Percentiles rank a stretch among this genome's conserved stretches.
Conservation (phyloP, 371 early-diverging fungal species). For the Saksenaea oblongispora region DNA sequence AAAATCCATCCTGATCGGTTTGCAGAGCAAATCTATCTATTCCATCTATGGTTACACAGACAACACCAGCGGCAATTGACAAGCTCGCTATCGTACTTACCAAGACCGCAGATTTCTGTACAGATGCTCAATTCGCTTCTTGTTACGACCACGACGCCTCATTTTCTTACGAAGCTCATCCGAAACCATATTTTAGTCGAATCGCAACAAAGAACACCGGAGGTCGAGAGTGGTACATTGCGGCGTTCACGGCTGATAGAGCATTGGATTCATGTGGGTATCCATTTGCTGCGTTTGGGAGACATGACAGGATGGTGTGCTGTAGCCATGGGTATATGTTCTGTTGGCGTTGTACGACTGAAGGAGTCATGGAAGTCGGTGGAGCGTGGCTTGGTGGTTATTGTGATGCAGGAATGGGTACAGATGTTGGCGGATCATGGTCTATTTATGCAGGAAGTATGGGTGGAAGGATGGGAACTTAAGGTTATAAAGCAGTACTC, state of each 20-base stretch:
- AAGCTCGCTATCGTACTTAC: slow-evolving; percentile 41
- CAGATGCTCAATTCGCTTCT: slow-evolving; percentile 48
- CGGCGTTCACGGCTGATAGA: slow-evolving; percentile 61
- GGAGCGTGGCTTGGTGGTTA: slow-evolving; percentile 44
- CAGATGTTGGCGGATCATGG: slow-evolving; percentile 55
- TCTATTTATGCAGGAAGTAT: slow-evolving; percentile 38
- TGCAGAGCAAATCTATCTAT: slow-evolving; percentile 73
- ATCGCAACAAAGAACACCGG: slow-evolving; percentile 48
- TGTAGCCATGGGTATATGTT: slow-evolving; percentile 73
- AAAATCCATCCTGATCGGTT: slow-evolving; percentile 61
- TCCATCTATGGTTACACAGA: slow-evolving; percentile 52
- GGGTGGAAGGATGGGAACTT: slow-evolving; percentile 32
- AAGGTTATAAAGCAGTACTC: slow-evolving; percentile 11
- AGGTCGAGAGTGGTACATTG: slow-evolving; percentile 13
- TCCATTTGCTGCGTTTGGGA: slow-evolving; percentile 52
- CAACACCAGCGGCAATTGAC: slow-evolving; percentile 28
- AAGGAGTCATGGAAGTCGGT: slow-evolving; percentile 79
- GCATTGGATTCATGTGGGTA: slow-evolving; percentile 78
- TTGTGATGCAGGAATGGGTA: slow-evolving; percentile 62
- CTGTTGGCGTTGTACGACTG: slow-evolving; percentile 70
- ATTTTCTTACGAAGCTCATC: slow-evolving; percentile 74
- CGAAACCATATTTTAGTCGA: slow-evolving; percentile 73
- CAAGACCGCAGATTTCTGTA: slow-evolving; percentile 35
- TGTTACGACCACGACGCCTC: slow-evolving; percentile 60
- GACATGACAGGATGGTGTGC: slow-evolving; percentile 79